Percentiles rank a stretch among this genome's conserved stretches.
phyloP scores from a whole-genome alignment of 495 filamentous ascomycete genomes.

The Recurvomyces mirabilis region DNA sequence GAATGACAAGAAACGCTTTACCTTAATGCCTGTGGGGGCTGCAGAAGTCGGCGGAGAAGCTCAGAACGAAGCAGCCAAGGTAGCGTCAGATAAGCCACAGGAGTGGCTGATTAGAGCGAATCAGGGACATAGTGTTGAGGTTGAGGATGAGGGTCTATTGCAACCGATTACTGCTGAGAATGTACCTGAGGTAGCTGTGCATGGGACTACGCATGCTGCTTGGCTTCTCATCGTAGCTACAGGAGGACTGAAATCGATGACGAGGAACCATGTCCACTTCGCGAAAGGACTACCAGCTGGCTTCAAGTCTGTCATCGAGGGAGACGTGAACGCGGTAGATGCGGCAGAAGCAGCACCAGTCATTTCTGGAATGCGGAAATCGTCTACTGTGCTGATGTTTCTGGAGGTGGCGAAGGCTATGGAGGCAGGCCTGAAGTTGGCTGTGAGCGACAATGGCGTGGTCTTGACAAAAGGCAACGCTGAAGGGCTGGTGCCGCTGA shows the following conservation, averaged over 20 bases:
- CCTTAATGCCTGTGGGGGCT: conserved; percentile 39
- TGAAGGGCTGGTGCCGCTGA: conserved; percentile 24
- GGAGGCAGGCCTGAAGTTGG: conserved; percentile 61
- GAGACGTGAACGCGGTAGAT: conserved; percentile 15
- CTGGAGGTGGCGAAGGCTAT: conserved; percentile 60
- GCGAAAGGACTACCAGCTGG: conserved; percentile 51
- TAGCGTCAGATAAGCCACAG: conserved; percentile 36
- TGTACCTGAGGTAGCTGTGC: conserved; percentile 58
- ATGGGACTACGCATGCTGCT: conserved; percentile 72
- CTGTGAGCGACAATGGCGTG: conserved; percentile 74
- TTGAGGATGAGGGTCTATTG: conserved; percentile 59
- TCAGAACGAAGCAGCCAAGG: conserved; percentile 1
- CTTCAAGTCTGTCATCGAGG: conserved; percentile 25
- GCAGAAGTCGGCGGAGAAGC: not conserved
- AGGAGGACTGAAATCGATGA: conserved; percentile 72
- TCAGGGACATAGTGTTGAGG: conserved; percentile 71
- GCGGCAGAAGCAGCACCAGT: too few relatives aligned
- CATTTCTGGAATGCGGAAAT: conserved; percentile 73
- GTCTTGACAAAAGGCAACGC: conserved; percentile 30
- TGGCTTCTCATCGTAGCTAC: conserved; percentile 60
- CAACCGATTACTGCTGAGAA: conserved; percentile 47
- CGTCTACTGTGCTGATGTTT: conserved; percentile 70
- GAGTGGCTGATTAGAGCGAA: conserved; percentile 86
- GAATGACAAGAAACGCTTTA: conserved; percentile 89
- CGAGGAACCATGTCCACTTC: conserved; percentile 78